phyloP scores from a whole-genome alignment of 140 eudicot species.

The Ambrosia hybrid region DNA sequence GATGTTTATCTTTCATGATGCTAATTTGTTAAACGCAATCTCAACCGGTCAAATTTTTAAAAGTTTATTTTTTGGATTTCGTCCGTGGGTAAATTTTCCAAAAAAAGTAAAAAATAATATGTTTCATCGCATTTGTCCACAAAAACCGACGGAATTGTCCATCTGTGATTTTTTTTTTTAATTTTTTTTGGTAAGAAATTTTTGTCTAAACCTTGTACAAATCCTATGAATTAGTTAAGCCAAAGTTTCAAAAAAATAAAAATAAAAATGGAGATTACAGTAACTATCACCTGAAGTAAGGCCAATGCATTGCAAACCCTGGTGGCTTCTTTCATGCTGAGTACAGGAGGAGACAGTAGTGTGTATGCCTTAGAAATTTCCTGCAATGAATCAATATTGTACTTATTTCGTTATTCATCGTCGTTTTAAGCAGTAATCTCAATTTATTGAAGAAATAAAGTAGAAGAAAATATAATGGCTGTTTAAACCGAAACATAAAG shows the following conservation, averaged over 20 bases:
- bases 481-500: not conserved
- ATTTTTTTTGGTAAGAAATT: too few relatives aligned
- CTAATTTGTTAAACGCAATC: too few relatives aligned
- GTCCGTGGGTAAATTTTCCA: too few relatives aligned
- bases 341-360: slow-evolving; percentile 35
- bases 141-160: too few relatives aligned
- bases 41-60: too few relatives aligned
- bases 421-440: too few relatives aligned
- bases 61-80: too few relatives aligned
- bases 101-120: too few relatives aligned
- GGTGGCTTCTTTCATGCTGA: slow-evolving; percentile 26
- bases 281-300: slow-evolving; percentile 37
- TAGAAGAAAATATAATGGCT: not conserved
- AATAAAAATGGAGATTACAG: not conserved
- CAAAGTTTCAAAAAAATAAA: too few relatives aligned
- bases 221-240: not conserved
- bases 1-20: not conserved
- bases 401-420: not conserved
- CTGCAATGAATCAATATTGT: slow-evolving; percentile 23
- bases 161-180: too few relatives aligned
- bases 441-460: not conserved
- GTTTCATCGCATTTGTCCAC: too few relatives aligned
- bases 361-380: slow-evolving; percentile 35
- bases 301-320: slow-evolving; percentile 44
- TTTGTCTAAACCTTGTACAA: too few relatives aligned